Evolutionary conservation across 306 rosid species (phyloP).

Genomic region (Spatholobus suberectus): DNA sequence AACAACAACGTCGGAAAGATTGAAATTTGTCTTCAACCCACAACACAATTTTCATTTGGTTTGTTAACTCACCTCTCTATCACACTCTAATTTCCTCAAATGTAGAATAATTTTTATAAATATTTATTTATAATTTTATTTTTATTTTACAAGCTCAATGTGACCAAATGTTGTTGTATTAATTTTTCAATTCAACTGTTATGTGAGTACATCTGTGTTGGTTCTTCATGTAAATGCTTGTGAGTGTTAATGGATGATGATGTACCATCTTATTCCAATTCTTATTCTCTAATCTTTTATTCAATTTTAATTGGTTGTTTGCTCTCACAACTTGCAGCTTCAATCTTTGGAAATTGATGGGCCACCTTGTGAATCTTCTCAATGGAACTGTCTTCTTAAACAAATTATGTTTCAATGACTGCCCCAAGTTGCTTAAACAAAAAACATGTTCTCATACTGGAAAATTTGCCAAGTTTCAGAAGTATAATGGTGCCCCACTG

Average conservation of each 20-base stretch:
- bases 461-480: slow-evolving; percentile 40
- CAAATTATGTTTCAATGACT: slow-evolving; percentile 45
- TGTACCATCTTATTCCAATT: neutral
- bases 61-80: neutral
- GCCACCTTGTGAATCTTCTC: slow-evolving; percentile 54
- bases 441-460: slow-evolving; percentile 33
- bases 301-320: slow-evolving; percentile 11
- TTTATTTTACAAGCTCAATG: neutral
- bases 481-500: slow-evolving; percentile 33
- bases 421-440: slow-evolving; percentile 44
- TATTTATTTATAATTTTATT: neutral
- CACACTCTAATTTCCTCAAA: neutral
- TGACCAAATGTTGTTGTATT: neutral
- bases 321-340: slow-evolving; percentile 21
- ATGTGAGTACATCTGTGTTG: neutral
- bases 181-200: neutral
- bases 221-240: slow-evolving; percentile 13
- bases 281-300: neutral
- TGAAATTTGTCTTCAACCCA: neutral
- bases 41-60: neutral
- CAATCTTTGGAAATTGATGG: slow-evolving; percentile 39
- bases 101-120: neutral
- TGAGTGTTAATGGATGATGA: neutral
- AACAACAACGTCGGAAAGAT: neutral
- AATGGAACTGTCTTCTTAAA: slow-evolving; percentile 43